Percentiles rank a stretch among this genome's conserved stretches.
Conservation (phyloP, 1,284 basidiomycete species). For the Heterobasidion annosum region DNA sequence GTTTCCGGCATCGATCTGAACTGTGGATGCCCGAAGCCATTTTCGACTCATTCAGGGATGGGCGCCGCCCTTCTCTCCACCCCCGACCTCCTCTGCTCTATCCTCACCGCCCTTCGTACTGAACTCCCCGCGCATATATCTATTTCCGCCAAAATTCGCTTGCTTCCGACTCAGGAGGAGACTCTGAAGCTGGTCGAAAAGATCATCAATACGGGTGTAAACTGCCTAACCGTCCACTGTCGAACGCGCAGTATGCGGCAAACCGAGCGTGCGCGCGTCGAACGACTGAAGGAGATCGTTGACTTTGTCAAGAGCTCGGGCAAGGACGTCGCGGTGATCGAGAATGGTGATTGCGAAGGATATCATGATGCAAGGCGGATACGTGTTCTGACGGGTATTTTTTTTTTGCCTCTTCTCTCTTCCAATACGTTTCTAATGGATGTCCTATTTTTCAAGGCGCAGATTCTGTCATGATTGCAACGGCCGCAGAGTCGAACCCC, state of each 20-base stretch:
- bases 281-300: constrained; percentile 79
- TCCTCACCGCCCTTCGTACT: constrained; percentile 68
- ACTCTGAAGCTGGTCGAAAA: constrained; percentile 83
- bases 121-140: constrained; percentile 74
- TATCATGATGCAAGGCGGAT: constrained; percentile 75
- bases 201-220: constrained; percentile 85
- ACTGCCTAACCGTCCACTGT: constrained; percentile 90
- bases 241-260: constrained; percentile 91
- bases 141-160: constrained; percentile 87
- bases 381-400: constrained; percentile 63
- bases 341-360: constrained; percentile 90
- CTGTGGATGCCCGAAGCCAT: constrained; percentile 94
- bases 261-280: constrained; percentile 71
- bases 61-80: constrained; percentile 91
- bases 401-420: constrained; percentile 1
- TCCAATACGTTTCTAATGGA: background rate
- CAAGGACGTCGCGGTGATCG: constrained; percentile 75
- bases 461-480: constrained; percentile 94
- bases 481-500: constrained; percentile 90
- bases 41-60: constrained; percentile 94
- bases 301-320: constrained; percentile 66
- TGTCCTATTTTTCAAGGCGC: constrained; percentile 41
- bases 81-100: constrained; percentile 85
- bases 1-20: constrained; percentile 93
- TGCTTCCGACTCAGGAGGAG: constrained; percentile 80